phyloP scores from a whole-genome alignment of 306 rosid genomes.

The Vigna hirtella region DNA sequence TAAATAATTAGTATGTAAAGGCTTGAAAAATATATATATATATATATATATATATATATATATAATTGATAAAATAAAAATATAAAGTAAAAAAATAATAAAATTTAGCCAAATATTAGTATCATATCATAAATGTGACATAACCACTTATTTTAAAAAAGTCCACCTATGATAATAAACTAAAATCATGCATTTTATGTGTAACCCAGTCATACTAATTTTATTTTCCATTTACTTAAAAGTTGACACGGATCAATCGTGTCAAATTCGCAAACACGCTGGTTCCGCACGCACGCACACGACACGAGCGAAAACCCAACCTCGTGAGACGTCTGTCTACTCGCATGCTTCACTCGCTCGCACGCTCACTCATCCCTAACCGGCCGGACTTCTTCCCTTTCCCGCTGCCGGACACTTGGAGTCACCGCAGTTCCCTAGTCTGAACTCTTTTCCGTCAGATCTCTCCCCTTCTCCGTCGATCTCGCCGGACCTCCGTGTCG shows the following conservation, averaged over 20 bases:
- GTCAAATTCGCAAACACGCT: constrained; percentile 64
- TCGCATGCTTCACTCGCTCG: constrained; percentile 77
- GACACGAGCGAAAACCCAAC: constrained; percentile 75
- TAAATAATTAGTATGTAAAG: no score
- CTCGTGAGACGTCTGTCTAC: constrained; percentile 40
- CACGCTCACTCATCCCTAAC: constrained; percentile 53
- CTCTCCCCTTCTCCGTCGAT: constrained; percentile 6
- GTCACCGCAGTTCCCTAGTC: not conserved
- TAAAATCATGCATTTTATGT: not conserved
- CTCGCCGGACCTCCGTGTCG: constrained; percentile 41
- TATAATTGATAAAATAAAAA: no score
- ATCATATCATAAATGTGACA: not conserved
- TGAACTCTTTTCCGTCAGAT: not conserved
- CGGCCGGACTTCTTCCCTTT: constrained; percentile 50
- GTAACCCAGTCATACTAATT: not conserved
- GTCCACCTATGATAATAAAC: not conserved
- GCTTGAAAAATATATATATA: no score
- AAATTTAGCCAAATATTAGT: no score
- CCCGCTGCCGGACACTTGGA: constrained; percentile 44
- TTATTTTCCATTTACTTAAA: not conserved
- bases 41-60: no score
- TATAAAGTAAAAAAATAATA: no score
- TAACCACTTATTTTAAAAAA: not conserved
- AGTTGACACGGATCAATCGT: constrained; percentile 67
- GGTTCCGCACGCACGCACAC: constrained; percentile 55